phyloP scores from a whole-genome alignment of 2,329 filamentous ascomycete genomes.

The Dothistroma septosporum region DNA sequence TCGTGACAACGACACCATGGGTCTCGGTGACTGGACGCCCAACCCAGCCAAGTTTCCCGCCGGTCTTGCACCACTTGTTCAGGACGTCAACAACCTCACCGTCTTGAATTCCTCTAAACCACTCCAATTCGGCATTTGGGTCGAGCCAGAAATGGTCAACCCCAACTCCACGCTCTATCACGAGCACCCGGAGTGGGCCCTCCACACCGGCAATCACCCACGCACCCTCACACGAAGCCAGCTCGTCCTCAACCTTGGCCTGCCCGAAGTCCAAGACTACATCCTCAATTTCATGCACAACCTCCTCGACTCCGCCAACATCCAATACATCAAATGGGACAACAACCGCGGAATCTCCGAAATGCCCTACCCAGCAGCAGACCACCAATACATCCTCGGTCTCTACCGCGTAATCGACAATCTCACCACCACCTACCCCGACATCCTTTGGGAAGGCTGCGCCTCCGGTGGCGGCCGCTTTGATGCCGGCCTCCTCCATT shows the following conservation, averaged over 20 bases:
- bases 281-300: conserved; percentile 55
- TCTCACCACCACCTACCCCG: conserved; percentile 56
- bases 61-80: conserved; percentile 52
- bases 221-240: conserved; percentile 56
- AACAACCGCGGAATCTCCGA: conserved; percentile 64
- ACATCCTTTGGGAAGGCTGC: conserved; percentile 64
- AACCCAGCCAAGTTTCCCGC: conserved; percentile 58
- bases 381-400: conserved; percentile 60
- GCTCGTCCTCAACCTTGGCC: conserved; percentile 58
- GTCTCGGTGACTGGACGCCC: conserved; percentile 60
- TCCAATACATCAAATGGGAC: conserved; percentile 65
- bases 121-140: conserved; percentile 61
- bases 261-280: conserved; percentile 60
- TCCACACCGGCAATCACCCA: conserved; percentile 55
- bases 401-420: conserved; percentile 60
- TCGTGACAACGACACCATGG: conserved; percentile 53
- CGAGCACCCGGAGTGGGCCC: conserved; percentile 60
- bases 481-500: conserved; percentile 59
- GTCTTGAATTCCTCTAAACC: conserved; percentile 46
- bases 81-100: conserved; percentile 49
- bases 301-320: conserved; percentile 52
- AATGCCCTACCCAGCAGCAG: conserved; percentile 49
- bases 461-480: conserved; percentile 63
- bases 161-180: conserved; percentile 58
- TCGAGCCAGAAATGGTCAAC: conserved; percentile 66